A percentile compares a stretch with the other conserved stretches of the same genome.
Conservation (phyloP, 345 rosid species). For the Pistacia integerrima region DNA sequence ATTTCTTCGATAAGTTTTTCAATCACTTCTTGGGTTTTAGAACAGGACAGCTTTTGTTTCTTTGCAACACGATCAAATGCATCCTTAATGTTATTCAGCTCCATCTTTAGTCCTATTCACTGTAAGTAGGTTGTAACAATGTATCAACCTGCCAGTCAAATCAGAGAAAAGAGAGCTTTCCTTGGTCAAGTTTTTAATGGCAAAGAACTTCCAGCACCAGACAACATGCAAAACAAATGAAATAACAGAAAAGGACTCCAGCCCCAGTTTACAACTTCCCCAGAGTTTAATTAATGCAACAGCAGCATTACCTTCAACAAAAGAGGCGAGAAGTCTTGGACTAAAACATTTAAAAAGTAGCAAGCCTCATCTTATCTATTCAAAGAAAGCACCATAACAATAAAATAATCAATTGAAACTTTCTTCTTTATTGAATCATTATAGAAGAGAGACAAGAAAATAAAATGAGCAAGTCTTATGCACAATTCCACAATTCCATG, state of each 20-base stretch:
- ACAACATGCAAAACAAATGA: background rate
- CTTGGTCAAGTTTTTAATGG: conserved; percentile 8
- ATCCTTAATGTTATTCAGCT: conserved; percentile 70
- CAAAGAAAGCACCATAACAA: background rate
- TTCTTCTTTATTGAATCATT: background rate
- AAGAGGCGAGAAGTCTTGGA: background rate
- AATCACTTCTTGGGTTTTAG: conserved; percentile 56
- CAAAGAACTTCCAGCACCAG: conserved; percentile 6
- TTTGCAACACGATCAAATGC: conserved; percentile 78
- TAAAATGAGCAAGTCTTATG: background rate
- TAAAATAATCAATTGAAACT: background rate
- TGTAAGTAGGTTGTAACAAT: background rate
- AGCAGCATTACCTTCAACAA: background rate
- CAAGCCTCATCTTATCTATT: background rate
- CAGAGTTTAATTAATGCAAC: background rate
- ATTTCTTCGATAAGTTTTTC: conserved; percentile 57
- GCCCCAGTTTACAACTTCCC: background rate
- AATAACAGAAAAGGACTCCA: background rate
- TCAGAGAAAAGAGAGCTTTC: background rate
- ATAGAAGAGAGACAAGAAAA: background rate
- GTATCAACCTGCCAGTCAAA: background rate
- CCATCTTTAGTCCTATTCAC: conserved; percentile 42
- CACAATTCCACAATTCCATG: background rate
- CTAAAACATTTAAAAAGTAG: background rate
- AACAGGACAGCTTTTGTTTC: conserved; percentile 66